phyloP scores from a whole-genome alignment of 495 filamentous ascomycete genomes.

The Penicillium nucicola region DNA sequence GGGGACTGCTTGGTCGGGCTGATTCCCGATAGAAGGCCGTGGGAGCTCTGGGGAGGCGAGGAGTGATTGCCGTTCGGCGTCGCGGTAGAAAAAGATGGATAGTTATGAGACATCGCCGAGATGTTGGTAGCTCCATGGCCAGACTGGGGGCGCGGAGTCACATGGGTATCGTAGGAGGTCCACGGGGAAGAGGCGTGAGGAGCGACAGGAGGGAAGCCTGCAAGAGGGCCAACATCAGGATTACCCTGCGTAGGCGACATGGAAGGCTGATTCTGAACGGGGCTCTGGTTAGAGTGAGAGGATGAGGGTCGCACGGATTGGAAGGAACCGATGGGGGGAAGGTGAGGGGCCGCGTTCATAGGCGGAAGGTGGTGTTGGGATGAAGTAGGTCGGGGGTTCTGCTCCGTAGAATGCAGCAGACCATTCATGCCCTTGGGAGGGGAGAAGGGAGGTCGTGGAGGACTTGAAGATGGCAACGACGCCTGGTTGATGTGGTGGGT shows the following conservation, averaged over 20 bases:
- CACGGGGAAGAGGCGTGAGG: constrained; percentile 30
- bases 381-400: constrained; percentile 22
- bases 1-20: constrained; percentile 74
- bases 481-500: constrained; percentile 23
- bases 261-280: constrained; percentile 43
- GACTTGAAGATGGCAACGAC: constrained; percentile 27
- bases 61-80: constrained; percentile 38
- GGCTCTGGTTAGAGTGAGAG: constrained; percentile 41
- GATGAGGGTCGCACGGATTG: constrained; percentile 42
- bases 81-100: constrained; percentile 31
- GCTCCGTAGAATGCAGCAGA: constrained; percentile 19
- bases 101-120: constrained; percentile 23
- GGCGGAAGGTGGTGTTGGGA: constrained; percentile 30
- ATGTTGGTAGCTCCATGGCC: constrained; percentile 14
- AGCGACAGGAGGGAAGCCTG: constrained; percentile 36
- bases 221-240: constrained; percentile 44
- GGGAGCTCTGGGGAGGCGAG: constrained; percentile 42
- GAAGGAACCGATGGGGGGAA: constrained; percentile 33
- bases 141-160: constrained; percentile 30
- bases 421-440: constrained; percentile 36
- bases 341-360: constrained; percentile 29
- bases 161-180: constrained; percentile 37
- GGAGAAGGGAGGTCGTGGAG: constrained; percentile 36
- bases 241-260: constrained; percentile 52
- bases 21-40: constrained; percentile 62